These are phyloP conservation scores for Hypoxylon subgilvum DNA, from an alignment of 495 filamentous ascomycete species.

Conservation along the genomic window DNA sequence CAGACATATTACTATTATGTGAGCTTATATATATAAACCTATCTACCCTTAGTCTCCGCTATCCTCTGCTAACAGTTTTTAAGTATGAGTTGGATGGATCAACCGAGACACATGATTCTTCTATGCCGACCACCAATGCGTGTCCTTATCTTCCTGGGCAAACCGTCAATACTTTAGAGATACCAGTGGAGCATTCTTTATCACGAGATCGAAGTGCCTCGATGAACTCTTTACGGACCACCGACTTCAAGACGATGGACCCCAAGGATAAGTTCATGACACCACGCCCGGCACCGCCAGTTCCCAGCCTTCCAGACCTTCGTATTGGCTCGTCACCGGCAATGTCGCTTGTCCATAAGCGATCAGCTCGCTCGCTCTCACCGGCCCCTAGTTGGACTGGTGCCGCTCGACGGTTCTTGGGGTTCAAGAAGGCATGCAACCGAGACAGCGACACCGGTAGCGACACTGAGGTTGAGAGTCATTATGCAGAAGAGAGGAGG, in stretches of 20 bases:
- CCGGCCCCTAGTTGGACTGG: constrained; percentile 52
- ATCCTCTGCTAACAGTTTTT: constrained; percentile 25
- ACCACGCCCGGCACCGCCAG: constrained; percentile 64
- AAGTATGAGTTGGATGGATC: constrained; percentile 82
- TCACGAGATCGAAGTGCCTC: constrained; percentile 57
- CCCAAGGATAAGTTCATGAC: constrained; percentile 76
- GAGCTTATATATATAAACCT: constrained; percentile 50
- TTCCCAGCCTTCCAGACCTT: constrained; percentile 49
- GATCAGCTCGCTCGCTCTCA: constrained; percentile 56
- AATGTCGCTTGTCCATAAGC: constrained; percentile 53
- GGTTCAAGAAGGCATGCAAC: constrained; percentile 36
- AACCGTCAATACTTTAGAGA: constrained; percentile 77
- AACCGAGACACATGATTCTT: constrained; percentile 72
- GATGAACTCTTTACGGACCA: constrained; percentile 53
- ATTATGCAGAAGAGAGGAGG: constrained; percentile 19
- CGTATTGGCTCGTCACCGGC: constrained; percentile 64
- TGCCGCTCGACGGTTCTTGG: constrained; percentile 51
- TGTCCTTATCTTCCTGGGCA: constrained; percentile 90
- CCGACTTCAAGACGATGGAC: constrained; percentile 73
- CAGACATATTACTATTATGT: constrained; percentile 96
- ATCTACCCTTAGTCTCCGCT: constrained; percentile 13
- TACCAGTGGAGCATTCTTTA: constrained; percentile 71
- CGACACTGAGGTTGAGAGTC: constrained; percentile 33
- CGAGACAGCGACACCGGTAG: constrained; percentile 30
- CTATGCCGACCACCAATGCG: constrained; percentile 71